These are phyloP conservation scores for Uromyces viciae-fabae DNA, from an alignment of 1,284 basidiomycete species.

Conservation along the genomic window DNA sequence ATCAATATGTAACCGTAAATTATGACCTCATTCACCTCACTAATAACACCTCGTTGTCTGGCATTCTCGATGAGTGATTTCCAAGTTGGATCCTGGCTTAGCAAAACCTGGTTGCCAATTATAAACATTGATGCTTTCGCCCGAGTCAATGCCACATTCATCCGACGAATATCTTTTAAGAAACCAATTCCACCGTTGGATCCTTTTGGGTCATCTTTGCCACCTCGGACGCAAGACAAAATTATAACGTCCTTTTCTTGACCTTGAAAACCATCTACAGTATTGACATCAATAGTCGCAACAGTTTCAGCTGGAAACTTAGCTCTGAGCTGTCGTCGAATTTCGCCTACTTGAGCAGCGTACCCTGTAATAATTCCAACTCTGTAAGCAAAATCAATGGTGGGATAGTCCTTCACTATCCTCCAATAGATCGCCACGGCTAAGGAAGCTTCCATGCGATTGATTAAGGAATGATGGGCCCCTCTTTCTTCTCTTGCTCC, in stretches of 20 bases:
- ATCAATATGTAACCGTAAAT: not conserved
- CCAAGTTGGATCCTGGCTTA: constrained; percentile 62
- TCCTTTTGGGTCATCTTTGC: constrained; percentile 61
- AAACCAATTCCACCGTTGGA: constrained; percentile 52
- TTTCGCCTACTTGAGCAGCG: constrained; percentile 68
- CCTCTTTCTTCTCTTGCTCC: constrained; percentile 56
- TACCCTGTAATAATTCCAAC: constrained; percentile 95
- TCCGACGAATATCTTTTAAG: constrained; percentile 69
- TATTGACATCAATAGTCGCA: constrained; percentile 83
- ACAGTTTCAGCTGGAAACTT: constrained; percentile 72
- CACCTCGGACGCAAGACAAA: constrained; percentile 78
- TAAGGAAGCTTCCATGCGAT: constrained; percentile 70
- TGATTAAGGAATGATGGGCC: constrained; percentile 69
- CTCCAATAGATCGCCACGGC: constrained; percentile 76
- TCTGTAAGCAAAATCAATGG: constrained; percentile 64
- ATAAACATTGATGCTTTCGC: constrained; percentile 91
- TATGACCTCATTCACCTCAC: constrained; percentile 21
- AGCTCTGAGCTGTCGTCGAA: constrained; percentile 68
- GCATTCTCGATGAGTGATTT: constrained; percentile 60
- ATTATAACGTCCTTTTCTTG: constrained; percentile 97
- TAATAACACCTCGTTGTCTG: constrained; percentile 12
- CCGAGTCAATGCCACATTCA: constrained; percentile 97
- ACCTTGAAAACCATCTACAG: constrained; percentile 96
- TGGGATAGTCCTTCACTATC: constrained; percentile 65
- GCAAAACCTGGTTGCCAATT: constrained; percentile 67